These are phyloP conservation scores for Fusarium albidum DNA, from an alignment of 2,329 filamentous ascomycete species.

Conservation along the genomic window DNA sequence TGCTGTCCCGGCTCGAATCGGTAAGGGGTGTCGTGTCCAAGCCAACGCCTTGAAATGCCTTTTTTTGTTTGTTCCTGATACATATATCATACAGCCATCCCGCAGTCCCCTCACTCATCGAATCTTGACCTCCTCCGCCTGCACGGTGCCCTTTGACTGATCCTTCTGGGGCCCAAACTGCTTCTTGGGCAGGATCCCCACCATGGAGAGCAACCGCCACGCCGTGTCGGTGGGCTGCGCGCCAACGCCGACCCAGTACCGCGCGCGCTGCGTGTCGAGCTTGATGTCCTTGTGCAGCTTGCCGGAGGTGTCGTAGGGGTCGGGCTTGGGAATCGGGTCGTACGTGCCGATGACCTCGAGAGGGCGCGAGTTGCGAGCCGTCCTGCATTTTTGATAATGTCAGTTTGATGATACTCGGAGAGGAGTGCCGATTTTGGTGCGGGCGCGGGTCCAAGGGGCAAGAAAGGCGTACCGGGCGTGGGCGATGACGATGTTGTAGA, in stretches of 20 bases:
- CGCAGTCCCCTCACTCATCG: conserved; percentile 30
- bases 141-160: conserved; percentile 37
- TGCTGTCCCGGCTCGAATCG: conserved; percentile 10
- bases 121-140: conserved; percentile 41
- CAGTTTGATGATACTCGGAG: too few species aligned
- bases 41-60: conserved; percentile 40
- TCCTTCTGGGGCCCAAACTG: conserved; percentile 44
- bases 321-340: conserved; percentile 70
- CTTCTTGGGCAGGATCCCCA: conserved; percentile 55
- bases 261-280: conserved; percentile 80
- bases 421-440: neutral
- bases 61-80: too few species aligned
- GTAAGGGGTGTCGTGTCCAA: conserved; percentile 29
- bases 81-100: conserved; percentile 41
- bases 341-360: conserved; percentile 91
- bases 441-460: neutral
- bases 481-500: conserved; percentile 97
- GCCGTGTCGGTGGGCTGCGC: conserved; percentile 92
- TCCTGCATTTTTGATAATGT: conserved; percentile 57
- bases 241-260: conserved; percentile 97
- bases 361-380: conserved; percentile 85
- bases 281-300: conserved; percentile 90
- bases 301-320: conserved; percentile 67
- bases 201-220: conserved; percentile 87
- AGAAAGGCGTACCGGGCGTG: conserved; percentile 81